These are phyloP conservation scores for Fusarium napiforme DNA, from an alignment of 2,329 filamentous ascomycete species.

Conservation along the genomic window DNA sequence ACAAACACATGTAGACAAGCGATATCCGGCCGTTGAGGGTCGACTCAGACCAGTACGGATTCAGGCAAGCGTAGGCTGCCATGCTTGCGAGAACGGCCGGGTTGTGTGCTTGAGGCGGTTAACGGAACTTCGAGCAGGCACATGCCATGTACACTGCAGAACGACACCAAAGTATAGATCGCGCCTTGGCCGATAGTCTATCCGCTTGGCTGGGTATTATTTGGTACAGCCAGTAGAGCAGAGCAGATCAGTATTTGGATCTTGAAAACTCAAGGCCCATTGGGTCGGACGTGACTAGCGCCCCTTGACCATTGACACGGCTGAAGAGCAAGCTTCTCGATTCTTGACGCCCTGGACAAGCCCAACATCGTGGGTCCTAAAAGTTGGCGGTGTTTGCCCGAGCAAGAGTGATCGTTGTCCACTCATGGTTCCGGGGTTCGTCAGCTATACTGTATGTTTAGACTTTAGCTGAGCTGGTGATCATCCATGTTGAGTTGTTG, in stretches of 20 bases:
- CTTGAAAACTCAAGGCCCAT: slow-evolving; percentile 2
- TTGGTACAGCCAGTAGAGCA: not conserved
- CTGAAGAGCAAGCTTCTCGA: slow-evolving; percentile 31
- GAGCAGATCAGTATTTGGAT: not conserved
- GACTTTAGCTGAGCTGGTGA: not conserved
- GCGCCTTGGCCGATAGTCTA: slow-evolving; percentile 13
- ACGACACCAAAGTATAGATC: slow-evolving; percentile 9
- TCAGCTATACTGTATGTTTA: slow-evolving; percentile 27
- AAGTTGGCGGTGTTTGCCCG: slow-evolving; percentile 36
- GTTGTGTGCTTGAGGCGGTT: slow-evolving; percentile 30
- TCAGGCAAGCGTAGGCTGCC: slow-evolving; percentile 8
- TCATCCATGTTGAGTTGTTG: not conserved
- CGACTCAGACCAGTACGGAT: not conserved
- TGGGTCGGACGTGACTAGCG: slow-evolving; percentile 38
- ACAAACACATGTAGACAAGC: not conserved
- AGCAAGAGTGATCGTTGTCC: slow-evolving; percentile 29
- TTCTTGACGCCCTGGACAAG: slow-evolving; percentile 30
- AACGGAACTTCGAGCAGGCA: slow-evolving; percentile 16
- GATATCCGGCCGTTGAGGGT: slow-evolving; percentile 13
- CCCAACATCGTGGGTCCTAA: slow-evolving; percentile 29
- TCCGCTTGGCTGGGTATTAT: slow-evolving; percentile 6
- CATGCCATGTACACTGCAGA: slow-evolving; percentile 21
- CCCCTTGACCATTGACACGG: slow-evolving; percentile 12
- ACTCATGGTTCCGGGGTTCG: slow-evolving; percentile 41
- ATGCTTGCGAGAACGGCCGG: slow-evolving; percentile 15